These are phyloP conservation scores for Paxillus ammoniavirescens DNA, from an alignment of 768 basidiomycete species.

Conservation along the genomic window DNA sequence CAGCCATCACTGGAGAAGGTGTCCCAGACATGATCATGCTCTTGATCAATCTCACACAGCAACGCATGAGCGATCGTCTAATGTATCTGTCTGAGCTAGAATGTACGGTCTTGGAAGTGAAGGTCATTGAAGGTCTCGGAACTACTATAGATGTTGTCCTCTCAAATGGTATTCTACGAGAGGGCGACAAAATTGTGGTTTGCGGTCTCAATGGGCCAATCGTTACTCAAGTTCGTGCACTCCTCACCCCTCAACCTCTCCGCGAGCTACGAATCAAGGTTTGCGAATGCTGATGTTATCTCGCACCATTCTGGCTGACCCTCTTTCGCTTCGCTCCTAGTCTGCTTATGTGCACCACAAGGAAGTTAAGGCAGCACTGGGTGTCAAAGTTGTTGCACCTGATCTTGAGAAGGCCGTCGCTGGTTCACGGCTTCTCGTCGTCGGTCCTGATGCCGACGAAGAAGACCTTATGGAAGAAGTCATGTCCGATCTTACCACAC, in stretches of 20 bases:
- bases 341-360: conserved; percentile 97
- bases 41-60: conserved; percentile 94
- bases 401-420: conserved; percentile 98
- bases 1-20: conserved; percentile 97
- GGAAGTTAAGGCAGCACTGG: conserved; percentile 94
- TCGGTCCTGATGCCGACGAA: conserved; percentile 95
- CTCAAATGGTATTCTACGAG: conserved; percentile 88
- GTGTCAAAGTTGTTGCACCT: conserved; percentile 92
- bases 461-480: conserved; percentile 93
- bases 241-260: conserved; percentile 94
- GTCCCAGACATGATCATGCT: conserved; percentile 99
- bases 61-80: conserved; percentile 94
- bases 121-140: conserved; percentile 96
- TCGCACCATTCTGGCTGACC: conserved; percentile 2
- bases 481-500: conserved; percentile 90
- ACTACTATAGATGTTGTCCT: conserved; percentile 97
- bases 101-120: conserved; percentile 98
- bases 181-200: conserved; percentile 92
- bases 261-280: conserved; percentile 96
- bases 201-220: conserved; percentile 98
- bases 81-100: conserved; percentile 98
- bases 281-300: conserved; percentile 11
- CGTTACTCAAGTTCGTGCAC: conserved; percentile 88
- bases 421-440: conserved; percentile 89
- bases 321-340: conserved; percentile 37